Percentiles rank a stretch among this genome's conserved stretches.
Conservation (phyloP, 176 grass and related monocot species). For the Tuctoria greenei region DNA sequence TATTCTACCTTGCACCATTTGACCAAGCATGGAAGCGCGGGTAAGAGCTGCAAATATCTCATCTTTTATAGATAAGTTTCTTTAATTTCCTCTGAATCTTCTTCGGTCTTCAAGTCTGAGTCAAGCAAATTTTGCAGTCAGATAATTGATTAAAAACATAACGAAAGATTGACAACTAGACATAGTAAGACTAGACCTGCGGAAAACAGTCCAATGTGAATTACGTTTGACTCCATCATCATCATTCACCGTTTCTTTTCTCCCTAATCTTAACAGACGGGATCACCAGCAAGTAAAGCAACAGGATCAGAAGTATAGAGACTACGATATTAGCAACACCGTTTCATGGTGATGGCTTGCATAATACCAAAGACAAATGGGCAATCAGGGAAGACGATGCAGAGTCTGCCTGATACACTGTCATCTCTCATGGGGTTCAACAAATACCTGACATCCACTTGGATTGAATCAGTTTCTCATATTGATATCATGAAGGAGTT, state of each 20-base stretch:
- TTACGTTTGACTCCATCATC: constrained; percentile 21
- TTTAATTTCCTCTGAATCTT: constrained; percentile 22
- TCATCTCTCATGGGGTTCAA: constrained; percentile 66
- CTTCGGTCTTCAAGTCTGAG: constrained; percentile 30
- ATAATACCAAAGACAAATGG: constrained; percentile 53
- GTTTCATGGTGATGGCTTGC: constrained; percentile 20
- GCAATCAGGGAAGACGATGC: constrained; percentile 48
- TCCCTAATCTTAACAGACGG: constrained; percentile 21
- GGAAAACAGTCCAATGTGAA: constrained; percentile 28
- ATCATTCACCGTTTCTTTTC: not conserved
- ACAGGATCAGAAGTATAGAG: constrained; percentile 25
- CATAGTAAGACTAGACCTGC: constrained; percentile 1
- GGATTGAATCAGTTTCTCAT: constrained; percentile 70
- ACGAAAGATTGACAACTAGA: constrained; percentile 25
- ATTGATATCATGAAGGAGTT: constrained; percentile 86
- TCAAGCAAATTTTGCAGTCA: constrained; percentile 31
- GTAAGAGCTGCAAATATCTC: constrained; percentile 29
- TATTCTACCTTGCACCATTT: constrained; percentile 35
- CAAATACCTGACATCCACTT: constrained; percentile 60
- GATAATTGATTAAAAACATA: constrained; percentile 24
- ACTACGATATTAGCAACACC: not conserved
- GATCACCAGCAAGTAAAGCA: constrained; percentile 27
- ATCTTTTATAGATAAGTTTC: not conserved
- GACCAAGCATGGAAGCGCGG: constrained; percentile 26
- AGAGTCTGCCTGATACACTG: constrained; percentile 65